Evolutionary conservation across 306 rosid genomes (phyloP).

Genomic region (Geum urbanum): DNA sequence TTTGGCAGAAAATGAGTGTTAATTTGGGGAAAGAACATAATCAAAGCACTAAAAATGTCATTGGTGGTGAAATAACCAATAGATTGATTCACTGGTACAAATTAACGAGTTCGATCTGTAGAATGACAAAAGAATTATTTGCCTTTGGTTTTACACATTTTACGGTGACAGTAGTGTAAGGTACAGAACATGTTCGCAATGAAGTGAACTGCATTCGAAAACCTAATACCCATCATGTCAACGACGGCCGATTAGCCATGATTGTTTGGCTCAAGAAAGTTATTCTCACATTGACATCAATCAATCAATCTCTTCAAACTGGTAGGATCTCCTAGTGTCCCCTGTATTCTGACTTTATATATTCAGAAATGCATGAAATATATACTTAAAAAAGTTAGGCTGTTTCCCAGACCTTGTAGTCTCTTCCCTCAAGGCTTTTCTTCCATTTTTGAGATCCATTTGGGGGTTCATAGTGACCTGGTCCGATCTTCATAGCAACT

Average conservation of each 20-base stretch:
- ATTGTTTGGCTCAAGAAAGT: neutral
- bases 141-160: neutral
- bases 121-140: too few species aligned
- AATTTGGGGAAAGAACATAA: too few species aligned
- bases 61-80: too few species aligned
- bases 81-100: too few species aligned
- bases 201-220: neutral
- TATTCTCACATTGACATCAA: neutral
- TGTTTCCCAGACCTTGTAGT: slow-evolving; percentile 84
- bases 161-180: neutral
- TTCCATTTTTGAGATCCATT: slow-evolving; percentile 58
- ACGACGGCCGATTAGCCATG: neutral
- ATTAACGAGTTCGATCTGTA: too few species aligned
- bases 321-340: too few species aligned
- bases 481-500: slow-evolving; percentile 87
- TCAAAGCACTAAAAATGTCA: too few species aligned
- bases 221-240: neutral
- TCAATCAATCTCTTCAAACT: neutral
- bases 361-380: slow-evolving; percentile 12
- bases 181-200: neutral
- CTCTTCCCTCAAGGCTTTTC: slow-evolving; percentile 55
- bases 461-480: slow-evolving; percentile 81
- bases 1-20: too few species aligned
- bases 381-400: slow-evolving; percentile 18
- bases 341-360: slow-evolving; percentile 14